Percentiles rank a stretch among this genome's conserved stretches.
phyloP scores from a whole-genome alignment of 1,139 yeast species.

The Saccharomyces hybrid region DNA sequence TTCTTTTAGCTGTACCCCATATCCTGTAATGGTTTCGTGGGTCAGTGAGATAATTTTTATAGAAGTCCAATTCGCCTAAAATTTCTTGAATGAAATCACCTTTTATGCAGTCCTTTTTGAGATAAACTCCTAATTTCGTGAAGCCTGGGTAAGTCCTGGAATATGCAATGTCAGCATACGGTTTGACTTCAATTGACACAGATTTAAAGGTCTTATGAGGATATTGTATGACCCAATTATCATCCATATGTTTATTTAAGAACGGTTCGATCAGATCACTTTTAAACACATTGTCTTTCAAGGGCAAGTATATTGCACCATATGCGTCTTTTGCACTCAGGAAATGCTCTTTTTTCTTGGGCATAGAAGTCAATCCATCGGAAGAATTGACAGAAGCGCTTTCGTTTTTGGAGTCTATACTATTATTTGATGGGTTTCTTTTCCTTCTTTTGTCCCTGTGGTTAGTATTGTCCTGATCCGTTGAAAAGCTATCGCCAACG shows the following conservation, averaged over 20 bases:
- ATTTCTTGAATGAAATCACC: slow-evolving; percentile 56
- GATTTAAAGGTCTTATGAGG: slow-evolving; percentile 13
- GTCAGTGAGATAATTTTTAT: slow-evolving; percentile 54
- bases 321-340: slow-evolving; percentile 38
- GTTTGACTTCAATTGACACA: slow-evolving; percentile 27
- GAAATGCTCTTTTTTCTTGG: slow-evolving; percentile 29
- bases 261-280: slow-evolving; percentile 31
- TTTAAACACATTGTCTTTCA: slow-evolving; percentile 43
- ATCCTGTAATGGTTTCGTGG: slow-evolving; percentile 66
- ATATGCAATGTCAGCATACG: slow-evolving; percentile 32
- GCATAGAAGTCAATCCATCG: slow-evolving; percentile 9
- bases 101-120: slow-evolving; percentile 37
- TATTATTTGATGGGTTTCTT: slow-evolving; percentile 8
- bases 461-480: slow-evolving; percentile 8
- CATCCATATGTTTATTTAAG: slow-evolving; percentile 26
- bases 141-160: slow-evolving; percentile 55
- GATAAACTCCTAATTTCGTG: slow-evolving; percentile 58
- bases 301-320: slow-evolving; percentile 44
- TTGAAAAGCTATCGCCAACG: slow-evolving; percentile 18
- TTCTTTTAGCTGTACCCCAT: slow-evolving; percentile 84
- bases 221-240: slow-evolving; percentile 27
- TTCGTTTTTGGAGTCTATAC: background rate
- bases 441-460: slow-evolving; percentile 15
- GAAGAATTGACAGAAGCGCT: background rate
- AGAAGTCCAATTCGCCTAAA: slow-evolving; percentile 65